phyloP scores from a whole-genome alignment of 768 basidiomycete species.

The Collybia mongolica region DNA sequence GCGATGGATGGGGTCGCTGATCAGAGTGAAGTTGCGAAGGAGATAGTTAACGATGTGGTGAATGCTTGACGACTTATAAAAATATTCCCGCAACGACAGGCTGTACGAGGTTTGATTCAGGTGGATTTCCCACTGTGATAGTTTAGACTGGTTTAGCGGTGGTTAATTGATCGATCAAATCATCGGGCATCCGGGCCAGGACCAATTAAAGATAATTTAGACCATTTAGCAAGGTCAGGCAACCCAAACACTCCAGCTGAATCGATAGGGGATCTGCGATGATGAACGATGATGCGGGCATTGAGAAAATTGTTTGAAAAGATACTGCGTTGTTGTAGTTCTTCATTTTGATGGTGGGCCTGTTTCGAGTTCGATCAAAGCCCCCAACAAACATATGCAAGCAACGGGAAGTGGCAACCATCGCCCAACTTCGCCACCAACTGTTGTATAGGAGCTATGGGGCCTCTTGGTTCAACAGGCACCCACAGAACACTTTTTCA shows the following conservation, averaged over 20 bases:
- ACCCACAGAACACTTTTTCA: no score
- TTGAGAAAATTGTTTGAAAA: not conserved
- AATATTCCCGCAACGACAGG: conserved; percentile 23
- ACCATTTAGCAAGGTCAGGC: no score
- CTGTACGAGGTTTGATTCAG: conserved; percentile 25
- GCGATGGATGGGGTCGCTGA: conserved; percentile 23
- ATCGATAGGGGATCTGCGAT: no score
- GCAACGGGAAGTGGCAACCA: no score
- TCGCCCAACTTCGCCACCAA: no score
- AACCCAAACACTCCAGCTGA: no score
- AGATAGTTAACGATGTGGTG: conserved; percentile 5
- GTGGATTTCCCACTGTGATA: not conserved
- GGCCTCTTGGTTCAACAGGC: no score
- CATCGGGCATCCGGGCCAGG: not conserved
- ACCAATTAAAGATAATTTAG: no score
- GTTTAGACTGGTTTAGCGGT: conserved; percentile 7
- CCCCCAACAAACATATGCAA: not conserved
- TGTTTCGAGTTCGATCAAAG: not conserved
- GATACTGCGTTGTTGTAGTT: no score
- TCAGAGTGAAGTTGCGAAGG: conserved; percentile 21
- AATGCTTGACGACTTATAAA: conserved; percentile 17
- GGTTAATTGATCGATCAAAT: conserved; percentile 11
- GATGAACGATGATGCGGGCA: not conserved
- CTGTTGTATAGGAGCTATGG: no score
- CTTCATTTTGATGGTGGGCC: no score